These are phyloP conservation scores for Fonsecaea pugnacius DNA, from an alignment of 2,329 filamentous ascomycete species.

Conservation along the genomic window DNA sequence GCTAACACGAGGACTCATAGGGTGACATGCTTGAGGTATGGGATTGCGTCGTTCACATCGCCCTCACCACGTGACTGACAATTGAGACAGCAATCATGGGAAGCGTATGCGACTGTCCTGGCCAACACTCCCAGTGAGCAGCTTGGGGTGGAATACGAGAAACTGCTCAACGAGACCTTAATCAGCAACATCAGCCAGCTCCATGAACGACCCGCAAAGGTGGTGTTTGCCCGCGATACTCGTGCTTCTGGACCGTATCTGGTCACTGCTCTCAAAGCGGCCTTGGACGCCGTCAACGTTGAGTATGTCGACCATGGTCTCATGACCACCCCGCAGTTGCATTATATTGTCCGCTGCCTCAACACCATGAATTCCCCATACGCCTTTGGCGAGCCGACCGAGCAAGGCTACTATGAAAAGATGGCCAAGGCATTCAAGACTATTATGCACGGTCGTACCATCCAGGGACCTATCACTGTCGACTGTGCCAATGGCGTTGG, in stretches of 20 bases:
- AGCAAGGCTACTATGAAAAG: conserved; percentile 95
- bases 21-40: conserved; percentile 93
- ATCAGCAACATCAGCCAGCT: conserved; percentile 61
- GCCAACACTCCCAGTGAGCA: conserved; percentile 82
- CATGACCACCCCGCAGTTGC: conserved; percentile 94
- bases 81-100: conserved; percentile 72
- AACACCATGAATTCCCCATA: conserved; percentile 89
- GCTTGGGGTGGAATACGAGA: conserved; percentile 75
- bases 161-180: conserved; percentile 74
- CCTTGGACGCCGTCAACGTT: conserved; percentile 74
- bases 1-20: conserved; percentile 43
- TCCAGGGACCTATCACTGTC: conserved; percentile 75
- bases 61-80: conserved; percentile 30
- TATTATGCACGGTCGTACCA: conserved; percentile 76
- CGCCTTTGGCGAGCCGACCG: conserved; percentile 85
- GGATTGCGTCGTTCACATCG: conserved; percentile 12
- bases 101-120: conserved; percentile 81
- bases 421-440: conserved; percentile 80
- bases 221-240: conserved; percentile 90
- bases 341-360: conserved; percentile 92
- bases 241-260: conserved; percentile 87
- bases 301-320: conserved; percentile 84
- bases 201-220: conserved; percentile 67
- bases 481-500: conserved; percentile 98
- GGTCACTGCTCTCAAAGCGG: conserved; percentile 76